Evolutionary conservation across 495 filamentous ascomycete genomes (phyloP).

Genomic region (Trichocladium uniseriatum): DNA sequence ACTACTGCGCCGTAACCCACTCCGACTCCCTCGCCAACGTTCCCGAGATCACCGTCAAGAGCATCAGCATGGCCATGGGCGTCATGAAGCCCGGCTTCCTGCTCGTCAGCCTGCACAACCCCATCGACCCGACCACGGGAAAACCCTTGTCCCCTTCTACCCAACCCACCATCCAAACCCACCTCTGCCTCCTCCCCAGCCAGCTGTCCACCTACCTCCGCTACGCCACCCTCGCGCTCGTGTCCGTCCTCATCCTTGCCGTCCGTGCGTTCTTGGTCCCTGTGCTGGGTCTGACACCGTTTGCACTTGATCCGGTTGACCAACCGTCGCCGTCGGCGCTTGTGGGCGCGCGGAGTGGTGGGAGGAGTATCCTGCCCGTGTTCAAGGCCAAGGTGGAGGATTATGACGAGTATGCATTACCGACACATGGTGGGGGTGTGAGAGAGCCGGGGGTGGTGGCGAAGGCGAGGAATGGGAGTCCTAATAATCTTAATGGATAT

Average conservation of each 20-base stretch:
- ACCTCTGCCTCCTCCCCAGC: slow-evolving; percentile 85
- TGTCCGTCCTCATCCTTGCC: slow-evolving; percentile 52
- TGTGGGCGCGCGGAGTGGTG: background rate
- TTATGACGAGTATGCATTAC: slow-evolving; percentile 29
- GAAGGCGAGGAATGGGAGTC: slow-evolving; percentile 1
- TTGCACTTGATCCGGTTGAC: slow-evolving; percentile 34
- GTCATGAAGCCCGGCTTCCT: slow-evolving; percentile 81
- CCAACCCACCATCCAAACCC: slow-evolving; percentile 63
- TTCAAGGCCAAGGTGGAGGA: slow-evolving; percentile 41
- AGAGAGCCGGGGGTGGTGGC: slow-evolving; percentile 6
- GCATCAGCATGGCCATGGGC: slow-evolving; percentile 93
- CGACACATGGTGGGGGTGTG: slow-evolving; percentile 5
- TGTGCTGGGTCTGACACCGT: slow-evolving; percentile 33
- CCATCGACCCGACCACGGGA: slow-evolving; percentile 53
- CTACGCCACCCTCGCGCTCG: slow-evolving; percentile 54
- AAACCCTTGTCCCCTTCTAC: slow-evolving; percentile 36
- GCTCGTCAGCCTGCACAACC: slow-evolving; percentile 86
- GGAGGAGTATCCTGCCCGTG: slow-evolving; percentile 26
- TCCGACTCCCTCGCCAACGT: slow-evolving; percentile 53
- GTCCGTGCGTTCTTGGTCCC: slow-evolving; percentile 52
- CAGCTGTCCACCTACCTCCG: slow-evolving; percentile 73
- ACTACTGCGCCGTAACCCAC: slow-evolving; percentile 89
- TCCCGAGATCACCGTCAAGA: slow-evolving; percentile 90
- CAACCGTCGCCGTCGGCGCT: too few species aligned
- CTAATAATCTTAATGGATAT: background rate